phyloP scores from a whole-genome alignment of 371 early-diverging fungal species.

The Sporodiniella umbellata region DNA sequence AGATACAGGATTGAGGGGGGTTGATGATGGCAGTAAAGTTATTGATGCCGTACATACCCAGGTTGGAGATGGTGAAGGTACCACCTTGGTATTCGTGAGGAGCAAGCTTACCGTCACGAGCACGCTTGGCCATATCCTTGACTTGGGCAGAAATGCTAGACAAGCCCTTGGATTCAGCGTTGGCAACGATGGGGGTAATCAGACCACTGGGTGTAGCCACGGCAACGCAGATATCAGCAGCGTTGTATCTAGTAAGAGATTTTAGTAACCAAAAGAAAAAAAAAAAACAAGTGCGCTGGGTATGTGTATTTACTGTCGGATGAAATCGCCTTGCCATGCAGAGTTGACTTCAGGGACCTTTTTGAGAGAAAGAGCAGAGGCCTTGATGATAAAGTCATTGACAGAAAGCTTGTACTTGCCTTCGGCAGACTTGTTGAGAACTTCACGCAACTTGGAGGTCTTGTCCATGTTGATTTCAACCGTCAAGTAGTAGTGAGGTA shows the following conservation, averaged over 20 bases:
- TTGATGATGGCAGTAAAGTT: slow-evolving; percentile 98
- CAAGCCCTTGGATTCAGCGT: slow-evolving; percentile 86
- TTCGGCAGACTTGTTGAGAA: slow-evolving; percentile 81
- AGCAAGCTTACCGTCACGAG: slow-evolving; percentile 84
- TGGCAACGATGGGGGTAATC: slow-evolving; percentile 93
- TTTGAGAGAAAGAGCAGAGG: slow-evolving; percentile 85
- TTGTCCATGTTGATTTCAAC: slow-evolving; percentile 88
- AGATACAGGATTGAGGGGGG: slow-evolving; percentile 93
- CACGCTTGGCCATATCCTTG: slow-evolving; percentile 84
- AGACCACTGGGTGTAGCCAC: slow-evolving; percentile 94
- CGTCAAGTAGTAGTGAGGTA: slow-evolving; percentile 97
- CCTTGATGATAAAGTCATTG: slow-evolving; percentile 98
- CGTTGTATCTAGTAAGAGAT: slow-evolving; percentile 65
- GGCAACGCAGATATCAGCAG: slow-evolving; percentile 93
- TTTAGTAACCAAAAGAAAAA: too few relatives aligned
- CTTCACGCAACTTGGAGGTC: slow-evolving; percentile 80
- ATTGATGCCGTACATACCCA: slow-evolving; percentile 95
- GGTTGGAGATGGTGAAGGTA: slow-evolving; percentile 96
- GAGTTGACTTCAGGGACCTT: slow-evolving; percentile 96
- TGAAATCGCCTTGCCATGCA: slow-evolving; percentile 92
- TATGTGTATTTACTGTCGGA: slow-evolving; percentile 91
- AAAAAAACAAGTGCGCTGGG: too few relatives aligned
- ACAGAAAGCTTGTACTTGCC: slow-evolving; percentile 95
- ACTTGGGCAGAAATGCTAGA: slow-evolving; percentile 80
- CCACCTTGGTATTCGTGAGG: slow-evolving; percentile 97